These are phyloP conservation scores for Phytophthora ramorum DNA, from an alignment of 352 stramenopile species.

Conservation along the genomic window DNA sequence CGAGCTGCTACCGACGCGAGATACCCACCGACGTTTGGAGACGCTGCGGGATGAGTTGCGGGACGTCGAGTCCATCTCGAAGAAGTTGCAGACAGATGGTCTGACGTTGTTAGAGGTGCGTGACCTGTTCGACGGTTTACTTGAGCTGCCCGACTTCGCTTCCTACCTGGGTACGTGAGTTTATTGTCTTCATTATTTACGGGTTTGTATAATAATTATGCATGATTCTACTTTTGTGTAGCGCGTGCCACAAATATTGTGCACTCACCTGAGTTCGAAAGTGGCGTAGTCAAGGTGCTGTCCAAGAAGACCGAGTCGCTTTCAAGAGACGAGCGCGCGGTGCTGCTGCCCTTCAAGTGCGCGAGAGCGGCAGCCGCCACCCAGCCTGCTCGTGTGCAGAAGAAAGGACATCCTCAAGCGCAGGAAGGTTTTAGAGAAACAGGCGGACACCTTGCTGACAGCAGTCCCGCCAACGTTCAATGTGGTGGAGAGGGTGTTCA, in stretches of 20 bases:
- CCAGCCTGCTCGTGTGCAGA: too few relatives aligned
- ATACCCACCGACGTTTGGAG: constrained; percentile 1
- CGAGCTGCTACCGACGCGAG: not conserved
- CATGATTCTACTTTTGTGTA: constrained; percentile 10
- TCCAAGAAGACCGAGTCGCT: not conserved
- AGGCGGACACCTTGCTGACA: too few relatives aligned
- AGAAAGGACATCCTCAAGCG: too few relatives aligned
- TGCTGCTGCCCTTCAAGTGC: not conserved
- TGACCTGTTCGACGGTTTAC: constrained; percentile 3
- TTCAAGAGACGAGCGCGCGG: not conserved
- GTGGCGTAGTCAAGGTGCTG: constrained; percentile 10
- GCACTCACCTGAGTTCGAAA: not conserved
- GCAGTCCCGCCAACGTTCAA: too few relatives aligned
- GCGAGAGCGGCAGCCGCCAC: too few relatives aligned
- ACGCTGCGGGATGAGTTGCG: not conserved
- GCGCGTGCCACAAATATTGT: constrained; percentile 5
- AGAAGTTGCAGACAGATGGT: constrained; percentile 4
- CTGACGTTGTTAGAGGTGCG: constrained; percentile 5
- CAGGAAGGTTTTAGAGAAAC: too few relatives aligned
- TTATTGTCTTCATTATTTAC: not conserved
- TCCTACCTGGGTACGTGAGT: constrained; percentile 6
- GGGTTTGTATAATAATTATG: not conserved
- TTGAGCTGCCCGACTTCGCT: constrained; percentile 3
- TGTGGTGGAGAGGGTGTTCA: too few relatives aligned
- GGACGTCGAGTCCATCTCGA: not conserved